Evolutionary conservation across 371 early-diverging fungal species (phyloP).

Genomic region (Dinochytrium kinnereticum): DNA sequence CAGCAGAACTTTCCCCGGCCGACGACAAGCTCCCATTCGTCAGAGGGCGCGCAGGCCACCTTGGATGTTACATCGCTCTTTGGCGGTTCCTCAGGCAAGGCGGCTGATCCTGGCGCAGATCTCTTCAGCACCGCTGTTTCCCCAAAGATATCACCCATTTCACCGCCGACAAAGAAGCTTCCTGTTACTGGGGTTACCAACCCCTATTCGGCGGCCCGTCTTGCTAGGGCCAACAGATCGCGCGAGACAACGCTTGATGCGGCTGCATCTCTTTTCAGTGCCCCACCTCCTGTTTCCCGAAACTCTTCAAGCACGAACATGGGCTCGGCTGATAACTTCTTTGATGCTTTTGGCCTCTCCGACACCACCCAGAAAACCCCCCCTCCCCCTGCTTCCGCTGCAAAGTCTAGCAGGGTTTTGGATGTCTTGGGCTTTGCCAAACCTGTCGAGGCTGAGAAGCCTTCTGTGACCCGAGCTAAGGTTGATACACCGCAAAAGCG

Average conservation of each 20-base stretch:
- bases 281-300: slow-evolving; percentile 14
- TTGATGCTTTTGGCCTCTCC: slow-evolving; percentile 19
- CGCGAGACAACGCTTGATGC: slow-evolving; percentile 19
- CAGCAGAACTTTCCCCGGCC: background rate
- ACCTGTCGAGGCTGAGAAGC: background rate
- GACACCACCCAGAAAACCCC: background rate
- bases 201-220: slow-evolving; percentile 6
- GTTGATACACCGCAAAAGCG: background rate
- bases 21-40: no score
- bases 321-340: slow-evolving; percentile 12
- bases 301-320: background rate
- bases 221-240: slow-evolving; percentile 10
- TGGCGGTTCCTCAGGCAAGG: background rate
- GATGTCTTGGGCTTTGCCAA: slow-evolving; percentile 19
- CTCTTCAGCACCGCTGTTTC: background rate
- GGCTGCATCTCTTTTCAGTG: slow-evolving; percentile 19
- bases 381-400: background rate
- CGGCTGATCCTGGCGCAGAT: background rate
- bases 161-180: background rate
- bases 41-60: background rate
- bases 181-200: background rate
- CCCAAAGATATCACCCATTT: background rate
- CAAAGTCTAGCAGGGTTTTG: slow-evolving; percentile 1
- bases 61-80: background rate
- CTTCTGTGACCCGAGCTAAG: no score